Conservation (phyloP, 2,329 filamentous ascomycete species). For the Alternaria sp. region DNA sequence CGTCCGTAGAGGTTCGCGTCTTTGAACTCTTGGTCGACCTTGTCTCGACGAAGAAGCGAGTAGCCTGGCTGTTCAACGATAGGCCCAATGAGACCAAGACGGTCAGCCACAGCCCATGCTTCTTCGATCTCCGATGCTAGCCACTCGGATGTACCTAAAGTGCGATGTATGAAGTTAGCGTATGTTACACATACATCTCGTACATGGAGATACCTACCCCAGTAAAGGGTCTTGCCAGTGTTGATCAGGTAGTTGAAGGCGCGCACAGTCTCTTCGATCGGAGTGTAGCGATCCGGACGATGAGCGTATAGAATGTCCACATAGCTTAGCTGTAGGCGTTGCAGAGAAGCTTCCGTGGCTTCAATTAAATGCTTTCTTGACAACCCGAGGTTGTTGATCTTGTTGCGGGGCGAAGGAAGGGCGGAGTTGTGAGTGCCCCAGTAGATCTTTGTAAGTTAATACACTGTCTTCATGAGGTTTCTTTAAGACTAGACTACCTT, state of each 20-base stretch:
- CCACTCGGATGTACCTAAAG: conserved; percentile 62
- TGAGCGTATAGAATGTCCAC: conserved; percentile 76
- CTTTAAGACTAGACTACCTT: conserved; percentile 53
- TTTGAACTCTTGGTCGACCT: conserved; percentile 66
- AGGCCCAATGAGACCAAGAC: conserved; percentile 65
- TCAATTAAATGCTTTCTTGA: conserved; percentile 75
- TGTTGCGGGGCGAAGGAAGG: conserved; percentile 57
- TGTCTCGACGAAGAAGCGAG: conserved; percentile 64
- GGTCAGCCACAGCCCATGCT: conserved; percentile 66
- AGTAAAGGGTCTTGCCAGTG: conserved; percentile 72
- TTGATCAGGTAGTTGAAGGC: conserved; percentile 76
- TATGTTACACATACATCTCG: no score
- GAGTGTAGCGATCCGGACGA: conserved; percentile 71
- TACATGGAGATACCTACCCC: conserved; percentile 52
- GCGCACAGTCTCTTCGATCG: conserved; percentile 75
- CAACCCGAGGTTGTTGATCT: conserved; percentile 72
- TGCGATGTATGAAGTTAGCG: no score
- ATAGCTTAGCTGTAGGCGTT: conserved; percentile 66
- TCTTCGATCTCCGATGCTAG: conserved; percentile 66
- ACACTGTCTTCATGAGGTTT: neutral
- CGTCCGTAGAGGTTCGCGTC: conserved; percentile 62
- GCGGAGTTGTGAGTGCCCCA: conserved; percentile 66
- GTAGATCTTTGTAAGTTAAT: conserved; percentile 61
- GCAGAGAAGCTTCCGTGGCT: conserved; percentile 67
- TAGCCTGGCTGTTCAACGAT: conserved; percentile 65